phyloP scores from a whole-genome alignment of 805 yeast species.

The Maudiozyma saulgeensis region DNA sequence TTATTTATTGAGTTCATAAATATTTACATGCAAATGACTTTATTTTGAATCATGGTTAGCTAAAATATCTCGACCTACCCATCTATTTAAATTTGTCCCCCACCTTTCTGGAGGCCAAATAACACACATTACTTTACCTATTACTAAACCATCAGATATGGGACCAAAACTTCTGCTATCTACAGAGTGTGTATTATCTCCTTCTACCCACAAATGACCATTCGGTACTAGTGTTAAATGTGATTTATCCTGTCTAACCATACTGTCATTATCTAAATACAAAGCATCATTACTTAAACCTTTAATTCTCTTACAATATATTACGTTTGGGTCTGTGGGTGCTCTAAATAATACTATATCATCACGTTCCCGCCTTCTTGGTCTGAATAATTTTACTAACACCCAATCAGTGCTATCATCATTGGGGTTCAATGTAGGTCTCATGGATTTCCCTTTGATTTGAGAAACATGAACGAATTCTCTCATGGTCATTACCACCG shows the following conservation, averaged over 20 bases:
- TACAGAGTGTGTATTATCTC: conserved; percentile 76
- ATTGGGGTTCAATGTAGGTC: conserved; percentile 77
- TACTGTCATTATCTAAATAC: not conserved
- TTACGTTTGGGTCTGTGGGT: conserved; percentile 67
- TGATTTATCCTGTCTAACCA: not conserved
- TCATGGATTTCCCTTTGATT: conserved; percentile 77
- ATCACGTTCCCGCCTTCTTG: conserved; percentile 31
- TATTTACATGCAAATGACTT: no score
- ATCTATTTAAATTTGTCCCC: conserved; percentile 29
- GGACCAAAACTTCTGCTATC: conserved; percentile 90
- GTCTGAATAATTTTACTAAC: conserved; percentile 29
- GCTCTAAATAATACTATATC: conserved; percentile 73
- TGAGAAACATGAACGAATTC: conserved; percentile 67
- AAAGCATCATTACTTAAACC: conserved; percentile 61
- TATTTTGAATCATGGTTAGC: not conserved
- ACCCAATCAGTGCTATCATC: conserved; percentile 49
- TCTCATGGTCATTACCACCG: conserved; percentile 58
- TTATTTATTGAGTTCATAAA: not conserved
- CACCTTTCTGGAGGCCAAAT: conserved; percentile 61
- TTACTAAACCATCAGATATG: conserved; percentile 64
- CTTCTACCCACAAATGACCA: conserved; percentile 89
- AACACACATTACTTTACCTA: conserved; percentile 63
- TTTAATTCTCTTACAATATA: conserved; percentile 72
- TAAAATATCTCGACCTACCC: conserved; percentile 18
- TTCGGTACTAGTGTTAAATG: conserved; percentile 51